phyloP scores from a whole-genome alignment of 2,329 filamentous ascomycete genomes.

The Malbranchea cinnamomea region DNA sequence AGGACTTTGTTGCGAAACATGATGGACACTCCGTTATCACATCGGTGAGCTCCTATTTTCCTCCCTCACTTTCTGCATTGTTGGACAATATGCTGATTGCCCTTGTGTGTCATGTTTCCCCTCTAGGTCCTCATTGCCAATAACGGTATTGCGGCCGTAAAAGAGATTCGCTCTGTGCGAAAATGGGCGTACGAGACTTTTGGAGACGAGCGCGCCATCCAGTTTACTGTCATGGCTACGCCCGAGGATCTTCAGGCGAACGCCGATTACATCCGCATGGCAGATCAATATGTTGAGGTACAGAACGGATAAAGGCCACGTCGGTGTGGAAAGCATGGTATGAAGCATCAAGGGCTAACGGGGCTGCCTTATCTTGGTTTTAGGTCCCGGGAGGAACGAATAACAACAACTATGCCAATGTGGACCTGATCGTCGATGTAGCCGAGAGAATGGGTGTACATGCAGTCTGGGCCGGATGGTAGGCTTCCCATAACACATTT shows the following conservation, averaged over 20 bases:
- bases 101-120: not conserved
- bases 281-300: conserved; percentile 93
- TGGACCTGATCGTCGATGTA: conserved; percentile 96
- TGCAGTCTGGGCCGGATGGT: conserved; percentile 98
- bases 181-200: conserved; percentile 99
- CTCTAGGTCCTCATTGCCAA: conserved; percentile 89
- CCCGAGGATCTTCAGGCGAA: conserved; percentile 95
- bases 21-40: conserved; percentile 97
- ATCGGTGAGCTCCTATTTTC: conserved; percentile 52
- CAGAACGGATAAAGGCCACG: conserved; percentile 10
- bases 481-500: conserved; percentile 30
- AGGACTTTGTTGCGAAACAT: conserved; percentile 83
- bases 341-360: conserved; percentile 2
- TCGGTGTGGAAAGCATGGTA: not conserved
- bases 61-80: no score
- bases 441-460: conserved; percentile 98
- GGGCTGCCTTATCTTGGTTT: no score
- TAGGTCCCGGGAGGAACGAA: conserved; percentile 92
- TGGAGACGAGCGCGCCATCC: conserved; percentile 92
- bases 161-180: conserved; percentile 95
- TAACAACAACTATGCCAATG: conserved; percentile 99
- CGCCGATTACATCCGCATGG: conserved; percentile 98
- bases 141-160: conserved; percentile 98
- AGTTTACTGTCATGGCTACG: conserved; percentile 99
- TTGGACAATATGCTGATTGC: no score